Base-by-base conservation (phyloP, 768 basidiomycete species). In the Pilatotrama ljubarskyi region DNA sequence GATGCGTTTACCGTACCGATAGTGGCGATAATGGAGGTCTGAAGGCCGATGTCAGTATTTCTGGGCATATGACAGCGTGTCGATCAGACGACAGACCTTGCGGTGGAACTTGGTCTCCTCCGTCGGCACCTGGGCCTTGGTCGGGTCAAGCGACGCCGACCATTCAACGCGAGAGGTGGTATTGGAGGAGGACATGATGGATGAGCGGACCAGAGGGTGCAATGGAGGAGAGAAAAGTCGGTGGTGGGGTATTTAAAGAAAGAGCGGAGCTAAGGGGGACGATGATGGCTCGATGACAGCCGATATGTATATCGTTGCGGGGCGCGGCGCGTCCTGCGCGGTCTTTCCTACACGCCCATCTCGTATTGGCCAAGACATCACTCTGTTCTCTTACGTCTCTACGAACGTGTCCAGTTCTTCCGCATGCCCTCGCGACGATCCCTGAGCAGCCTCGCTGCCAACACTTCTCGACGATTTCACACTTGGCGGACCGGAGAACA, bases 1-100 rank as follows among this genome's bases (percentile, higher is more conserved):
- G 51, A 64, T n/a, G 50, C 57, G 60, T 57, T 17, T 41, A 44
- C 61, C 82, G 61, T 66, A 91, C 96, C 97, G 71, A 99, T 99
- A 66, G 97, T 99, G 60, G 95, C 96, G 74, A 99, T 98, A 77
- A 99, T 98, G 61, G 91, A 82, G 14, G 95, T 97, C 97, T 99
- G 67, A n/a, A 18, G 44, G 38, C 40, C 40, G 37, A 26, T 35
- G 47, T 25, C 18, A 66, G 35, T 9, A 11, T 42, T 13, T 41
- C 49, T 35, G 42, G 51, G 36, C 44, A 62, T 46, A 55, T 54
- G 40, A 58, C 40, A 7, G 41, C 49, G 48, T 82, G 65, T 26
- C 59, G 59, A 55, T 62, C 61, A 24, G 22, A 26, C 18, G 17
- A 54, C 56, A 47, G 61, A 95, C 95, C 87, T 98, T 99, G 78